phyloP scores from a whole-genome alignment of 352 stramenopile species.

The Phytophthora tubulina region DNA sequence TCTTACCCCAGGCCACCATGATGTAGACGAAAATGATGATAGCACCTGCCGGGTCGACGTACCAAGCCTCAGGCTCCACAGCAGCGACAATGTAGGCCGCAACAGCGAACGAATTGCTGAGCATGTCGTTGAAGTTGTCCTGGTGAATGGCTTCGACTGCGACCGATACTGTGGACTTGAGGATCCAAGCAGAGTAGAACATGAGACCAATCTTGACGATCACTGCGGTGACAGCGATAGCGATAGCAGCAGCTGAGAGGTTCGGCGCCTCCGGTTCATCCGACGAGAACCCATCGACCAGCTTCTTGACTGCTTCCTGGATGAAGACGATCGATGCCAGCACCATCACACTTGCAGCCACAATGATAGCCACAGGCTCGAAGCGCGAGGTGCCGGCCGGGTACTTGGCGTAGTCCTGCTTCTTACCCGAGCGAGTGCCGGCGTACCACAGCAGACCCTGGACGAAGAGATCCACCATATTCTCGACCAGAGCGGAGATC shows the following conservation, averaged over 20 bases:
- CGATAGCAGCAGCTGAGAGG: constrained; percentile 90
- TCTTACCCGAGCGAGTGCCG: constrained; percentile 80
- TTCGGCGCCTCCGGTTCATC: constrained; percentile 78
- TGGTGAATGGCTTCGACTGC: constrained; percentile 77
- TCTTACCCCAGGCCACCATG: constrained; percentile 92
- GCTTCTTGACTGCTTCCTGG: constrained; percentile 61
- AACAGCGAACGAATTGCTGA: constrained; percentile 93
- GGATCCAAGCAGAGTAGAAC: constrained; percentile 68
- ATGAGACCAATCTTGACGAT: constrained; percentile 78
- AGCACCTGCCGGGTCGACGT: constrained; percentile 91
- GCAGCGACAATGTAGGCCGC: constrained; percentile 71
- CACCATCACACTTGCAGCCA: constrained; percentile 93
- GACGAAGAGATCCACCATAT: constrained; percentile 93
- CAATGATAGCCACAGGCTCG: constrained; percentile 94
- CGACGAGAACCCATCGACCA: constrained; percentile 55
- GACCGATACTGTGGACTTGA: constrained; percentile 59
- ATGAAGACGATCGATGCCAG: constrained; percentile 91
- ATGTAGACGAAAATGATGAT: constrained; percentile 96
- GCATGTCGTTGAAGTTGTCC: constrained; percentile 96
- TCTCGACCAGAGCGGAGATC: constrained; percentile 92
- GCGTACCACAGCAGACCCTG: constrained; percentile 92
- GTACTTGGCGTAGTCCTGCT: constrained; percentile 91
- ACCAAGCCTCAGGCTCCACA: constrained; percentile 75
- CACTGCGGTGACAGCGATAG: constrained; percentile 73
- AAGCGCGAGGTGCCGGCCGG: constrained; percentile 91